Percentiles rank a stretch among this genome's conserved stretches.
These are phyloP conservation scores for Xylaria sp. DNA, from an alignment of 2,329 filamentous ascomycete species.

Conservation along the genomic window DNA sequence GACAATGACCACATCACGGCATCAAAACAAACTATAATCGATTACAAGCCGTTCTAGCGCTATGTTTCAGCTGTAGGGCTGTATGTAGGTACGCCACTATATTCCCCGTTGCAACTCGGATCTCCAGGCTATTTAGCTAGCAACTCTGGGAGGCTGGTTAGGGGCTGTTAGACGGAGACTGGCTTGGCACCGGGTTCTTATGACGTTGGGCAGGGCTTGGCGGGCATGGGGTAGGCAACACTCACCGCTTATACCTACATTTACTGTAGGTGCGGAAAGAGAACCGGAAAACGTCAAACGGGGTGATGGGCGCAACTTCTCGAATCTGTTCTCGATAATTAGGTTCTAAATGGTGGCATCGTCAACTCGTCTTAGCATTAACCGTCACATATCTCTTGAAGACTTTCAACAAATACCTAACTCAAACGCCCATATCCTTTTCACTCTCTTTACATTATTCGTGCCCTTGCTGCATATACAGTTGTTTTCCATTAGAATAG, in stretches of 20 bases:
- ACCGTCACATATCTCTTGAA: not conserved
- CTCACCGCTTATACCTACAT: slow-evolving; percentile 18
- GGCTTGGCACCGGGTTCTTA: slow-evolving; percentile 19
- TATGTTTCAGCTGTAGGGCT: not conserved
- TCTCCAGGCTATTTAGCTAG: slow-evolving; percentile 22
- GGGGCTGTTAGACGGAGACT: not conserved
- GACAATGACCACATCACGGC: slow-evolving; percentile 40
- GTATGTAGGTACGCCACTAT: not conserved
- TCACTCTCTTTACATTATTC: not conserved
- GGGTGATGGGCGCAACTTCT: not conserved
- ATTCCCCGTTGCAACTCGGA: not conserved
- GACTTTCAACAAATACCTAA: not conserved
- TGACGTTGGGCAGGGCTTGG: slow-evolving; percentile 19
- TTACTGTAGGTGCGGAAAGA: not conserved
- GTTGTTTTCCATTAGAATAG: not conserved
- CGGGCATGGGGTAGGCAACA: slow-evolving; percentile 2
- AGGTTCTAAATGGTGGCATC: not conserved
- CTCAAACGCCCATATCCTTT: not conserved
- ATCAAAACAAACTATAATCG: slow-evolving; percentile 3
- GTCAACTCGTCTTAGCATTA: not conserved
- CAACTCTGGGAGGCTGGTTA: slow-evolving; percentile 16
- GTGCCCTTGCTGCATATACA: not conserved
- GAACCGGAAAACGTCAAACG: slow-evolving; percentile 11
- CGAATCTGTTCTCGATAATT: not conserved
- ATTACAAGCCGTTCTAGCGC: slow-evolving; percentile 1